Percentiles rank a stretch among this genome's conserved stretches.
Conservation (phyloP, 257 asterid genomes). For the Forsythia suspensa region DNA sequence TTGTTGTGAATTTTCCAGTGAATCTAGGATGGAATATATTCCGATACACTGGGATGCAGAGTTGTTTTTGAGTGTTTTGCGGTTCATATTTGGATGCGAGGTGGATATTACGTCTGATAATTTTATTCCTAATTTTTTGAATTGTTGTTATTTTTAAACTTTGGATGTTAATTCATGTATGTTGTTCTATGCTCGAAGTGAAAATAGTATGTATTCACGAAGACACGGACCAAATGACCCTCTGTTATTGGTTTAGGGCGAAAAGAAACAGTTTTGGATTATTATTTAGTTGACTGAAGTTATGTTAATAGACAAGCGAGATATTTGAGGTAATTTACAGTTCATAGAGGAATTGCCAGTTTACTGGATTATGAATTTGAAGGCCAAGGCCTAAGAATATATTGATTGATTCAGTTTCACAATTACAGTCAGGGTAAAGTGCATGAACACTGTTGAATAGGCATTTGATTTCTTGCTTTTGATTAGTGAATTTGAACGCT, state of each 20-base stretch:
- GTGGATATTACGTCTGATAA: constrained; percentile 54
- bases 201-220: neutral
- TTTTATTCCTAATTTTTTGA: constrained; percentile 31
- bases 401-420: constrained; percentile 3
- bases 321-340: constrained; percentile 3
- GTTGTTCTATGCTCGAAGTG: neutral
- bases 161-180: constrained; percentile 2
- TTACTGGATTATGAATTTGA: neutral
- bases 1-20: constrained; percentile 43
- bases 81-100: constrained; percentile 51
- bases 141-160: neutral
- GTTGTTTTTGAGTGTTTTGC: constrained; percentile 52
- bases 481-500: neutral
- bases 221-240: neutral
- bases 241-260: neutral
- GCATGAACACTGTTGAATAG: neutral
- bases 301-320: constrained; percentile 4
- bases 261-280: neutral
- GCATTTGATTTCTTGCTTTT: neutral
- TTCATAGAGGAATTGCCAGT: constrained; percentile 1
- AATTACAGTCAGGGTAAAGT: neutral
- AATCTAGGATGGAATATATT: constrained; percentile 43
- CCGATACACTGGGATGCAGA: constrained; percentile 64
- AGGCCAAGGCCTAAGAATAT: neutral
- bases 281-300: constrained; percentile 2